Evolutionary conservation across 495 filamentous ascomycete genomes (phyloP).

Genomic region (Friedmanniomyces simplex): DNA sequence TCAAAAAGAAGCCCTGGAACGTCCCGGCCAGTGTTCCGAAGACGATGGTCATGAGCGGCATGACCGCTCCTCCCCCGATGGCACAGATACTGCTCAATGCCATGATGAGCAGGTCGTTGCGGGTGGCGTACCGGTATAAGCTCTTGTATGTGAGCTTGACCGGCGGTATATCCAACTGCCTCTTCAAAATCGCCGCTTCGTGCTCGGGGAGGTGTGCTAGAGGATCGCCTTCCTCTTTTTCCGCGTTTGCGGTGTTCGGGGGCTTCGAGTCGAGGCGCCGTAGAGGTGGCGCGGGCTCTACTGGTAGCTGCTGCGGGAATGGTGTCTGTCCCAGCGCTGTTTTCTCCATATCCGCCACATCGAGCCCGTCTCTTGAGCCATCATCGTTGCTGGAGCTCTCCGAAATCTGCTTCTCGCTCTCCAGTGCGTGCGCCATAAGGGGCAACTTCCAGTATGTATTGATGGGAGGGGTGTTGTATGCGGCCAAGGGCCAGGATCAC

Average conservation of each 20-base stretch:
- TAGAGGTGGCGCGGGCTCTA: constrained; percentile 13
- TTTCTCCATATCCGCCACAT: constrained; percentile 18
- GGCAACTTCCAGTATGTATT: not conserved
- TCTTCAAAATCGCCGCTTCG: constrained; percentile 57
- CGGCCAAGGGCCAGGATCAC: not conserved
- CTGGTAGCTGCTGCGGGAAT: constrained; percentile 16
- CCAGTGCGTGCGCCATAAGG: constrained; percentile 13
- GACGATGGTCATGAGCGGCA: constrained; percentile 76
- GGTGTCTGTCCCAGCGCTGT: constrained; percentile 19
- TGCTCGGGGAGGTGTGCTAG: constrained; percentile 47
- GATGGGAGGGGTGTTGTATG: not conserved
- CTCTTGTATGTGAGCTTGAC: constrained; percentile 54
- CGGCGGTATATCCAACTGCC: constrained; percentile 58
- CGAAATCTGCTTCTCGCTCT: constrained; percentile 20
- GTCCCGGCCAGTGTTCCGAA: constrained; percentile 66
- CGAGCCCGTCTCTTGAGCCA: constrained; percentile 3
- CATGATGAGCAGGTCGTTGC: constrained; percentile 64
- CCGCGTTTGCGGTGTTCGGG: constrained; percentile 12
- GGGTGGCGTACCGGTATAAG: constrained; percentile 72
- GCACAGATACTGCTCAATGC: constrained; percentile 52
- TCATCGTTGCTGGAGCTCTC: constrained; percentile 21
- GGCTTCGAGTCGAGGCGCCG: constrained; percentile 44
- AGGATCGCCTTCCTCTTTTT: constrained; percentile 33
- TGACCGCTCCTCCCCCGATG: constrained; percentile 66
- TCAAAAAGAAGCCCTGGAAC: constrained; percentile 56